These are phyloP conservation scores for Apiotrichum porosum DNA, from an alignment of 1,284 basidiomycete genomes.

Conservation along the genomic window DNA sequence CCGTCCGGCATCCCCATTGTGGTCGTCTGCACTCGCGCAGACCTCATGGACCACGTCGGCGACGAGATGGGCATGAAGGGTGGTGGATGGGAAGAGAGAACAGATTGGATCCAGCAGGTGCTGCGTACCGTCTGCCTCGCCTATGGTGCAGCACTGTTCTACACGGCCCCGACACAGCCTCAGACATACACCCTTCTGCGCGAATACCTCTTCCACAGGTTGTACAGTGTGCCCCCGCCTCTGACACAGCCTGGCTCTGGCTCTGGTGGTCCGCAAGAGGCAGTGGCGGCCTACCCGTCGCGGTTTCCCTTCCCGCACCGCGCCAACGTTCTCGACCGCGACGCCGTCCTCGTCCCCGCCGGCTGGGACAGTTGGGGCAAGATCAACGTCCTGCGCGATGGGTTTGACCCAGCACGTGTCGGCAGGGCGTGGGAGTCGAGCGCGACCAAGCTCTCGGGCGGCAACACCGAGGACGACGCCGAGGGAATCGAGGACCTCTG, in stretches of 20 bases:
- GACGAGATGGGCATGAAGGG: constrained; percentile 58
- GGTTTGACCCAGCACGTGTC: constrained; percentile 79
- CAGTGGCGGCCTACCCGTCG: constrained; percentile 55
- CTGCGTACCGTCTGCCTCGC: constrained; percentile 85
- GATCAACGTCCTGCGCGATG: constrained; percentile 82
- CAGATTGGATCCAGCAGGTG: constrained; percentile 92
- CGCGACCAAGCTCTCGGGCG: constrained; percentile 15
- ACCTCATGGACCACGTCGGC: constrained; percentile 72
- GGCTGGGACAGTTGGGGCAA: constrained; percentile 99
- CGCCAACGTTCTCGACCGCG: constrained; percentile 87
- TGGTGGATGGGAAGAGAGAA: constrained; percentile 87
- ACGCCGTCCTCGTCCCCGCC: constrained; percentile 82
- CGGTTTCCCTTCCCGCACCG: constrained; percentile 77
- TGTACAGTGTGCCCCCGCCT: constrained; percentile 59
- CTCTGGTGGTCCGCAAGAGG: constrained; percentile 19
- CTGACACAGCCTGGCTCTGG: constrained; percentile 8
- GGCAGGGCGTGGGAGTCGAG: constrained; percentile 72
- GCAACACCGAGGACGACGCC: constrained; percentile 50
- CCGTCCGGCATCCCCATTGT: constrained; percentile 77
- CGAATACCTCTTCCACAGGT: constrained; percentile 79
- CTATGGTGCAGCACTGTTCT: constrained; percentile 89
- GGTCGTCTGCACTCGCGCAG: constrained; percentile 86
- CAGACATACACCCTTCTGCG: constrained; percentile 72
- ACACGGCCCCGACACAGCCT: constrained; percentile 73
- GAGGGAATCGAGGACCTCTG: constrained; percentile 44